These are phyloP conservation scores for Plasmopara halstedii DNA, from an alignment of 352 stramenopile species.

Conservation along the genomic window DNA sequence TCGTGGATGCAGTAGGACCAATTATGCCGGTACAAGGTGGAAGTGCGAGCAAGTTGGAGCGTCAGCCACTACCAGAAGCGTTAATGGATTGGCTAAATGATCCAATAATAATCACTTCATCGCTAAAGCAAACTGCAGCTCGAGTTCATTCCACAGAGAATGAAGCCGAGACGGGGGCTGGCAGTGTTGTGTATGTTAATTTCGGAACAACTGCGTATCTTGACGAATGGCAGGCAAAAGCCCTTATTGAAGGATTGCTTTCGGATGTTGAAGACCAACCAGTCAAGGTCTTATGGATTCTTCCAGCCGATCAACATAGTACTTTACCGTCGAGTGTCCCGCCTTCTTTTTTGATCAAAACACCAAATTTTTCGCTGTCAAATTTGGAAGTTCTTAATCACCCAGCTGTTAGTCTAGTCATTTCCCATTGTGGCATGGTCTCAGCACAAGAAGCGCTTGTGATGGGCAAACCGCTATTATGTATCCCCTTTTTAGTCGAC, in stretches of 20 bases:
- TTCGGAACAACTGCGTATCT: slow-evolving; percentile 76
- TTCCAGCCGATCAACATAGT: slow-evolving; percentile 64
- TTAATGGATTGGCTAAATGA: slow-evolving; percentile 38
- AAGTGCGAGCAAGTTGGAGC: slow-evolving; percentile 26
- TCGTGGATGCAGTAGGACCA: slow-evolving; percentile 70
- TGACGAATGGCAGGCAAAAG: slow-evolving; percentile 69
- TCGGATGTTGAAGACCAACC: slow-evolving; percentile 29
- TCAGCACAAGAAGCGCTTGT: slow-evolving; percentile 77
- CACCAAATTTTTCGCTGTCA: slow-evolving; percentile 42
- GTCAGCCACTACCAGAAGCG: slow-evolving; percentile 19
- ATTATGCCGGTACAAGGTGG: slow-evolving; percentile 44
- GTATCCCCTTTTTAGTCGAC: slow-evolving; percentile 84
- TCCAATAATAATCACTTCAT: slow-evolving; percentile 10
- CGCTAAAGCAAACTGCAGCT: slow-evolving; percentile 16
- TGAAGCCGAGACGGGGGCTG: slow-evolving; percentile 5
- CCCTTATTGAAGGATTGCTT: slow-evolving; percentile 56
- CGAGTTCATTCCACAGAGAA: slow-evolving; percentile 7
- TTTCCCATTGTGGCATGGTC: slow-evolving; percentile 86
- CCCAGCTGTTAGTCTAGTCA: slow-evolving; percentile 44
- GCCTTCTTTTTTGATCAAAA: slow-evolving; percentile 55
- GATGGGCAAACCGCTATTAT: slow-evolving; percentile 74
- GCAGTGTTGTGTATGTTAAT: slow-evolving; percentile 65
- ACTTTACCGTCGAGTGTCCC: slow-evolving; percentile 49
- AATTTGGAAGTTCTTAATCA: slow-evolving; percentile 64
- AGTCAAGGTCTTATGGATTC: slow-evolving; percentile 68